These are phyloP conservation scores for Schizopora paradoxa DNA, from an alignment of 1,284 basidiomycete genomes.

Conservation along the genomic window DNA sequence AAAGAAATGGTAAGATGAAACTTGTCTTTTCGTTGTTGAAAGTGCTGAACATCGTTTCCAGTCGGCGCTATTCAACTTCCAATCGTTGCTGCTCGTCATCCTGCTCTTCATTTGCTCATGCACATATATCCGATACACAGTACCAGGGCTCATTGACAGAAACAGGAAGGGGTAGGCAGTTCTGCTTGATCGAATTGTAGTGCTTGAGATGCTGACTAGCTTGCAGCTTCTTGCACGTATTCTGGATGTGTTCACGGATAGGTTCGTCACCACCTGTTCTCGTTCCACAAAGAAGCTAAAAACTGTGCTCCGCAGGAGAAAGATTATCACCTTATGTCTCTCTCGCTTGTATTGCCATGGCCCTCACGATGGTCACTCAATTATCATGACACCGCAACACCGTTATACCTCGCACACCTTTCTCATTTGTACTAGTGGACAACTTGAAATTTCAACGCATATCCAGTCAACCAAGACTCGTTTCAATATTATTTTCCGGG, in stretches of 20 bases:
- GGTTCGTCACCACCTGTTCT: conserved; percentile 45
- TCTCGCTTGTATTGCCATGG: conserved; percentile 51
- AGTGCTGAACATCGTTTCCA: conserved; percentile 31
- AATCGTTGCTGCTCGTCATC: conserved; percentile 90
- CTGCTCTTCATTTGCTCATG: conserved; percentile 95
- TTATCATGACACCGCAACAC: too few relatives aligned
- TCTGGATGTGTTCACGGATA: conserved; percentile 91
- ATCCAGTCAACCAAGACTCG: too few relatives aligned
- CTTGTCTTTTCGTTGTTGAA: too few relatives aligned
- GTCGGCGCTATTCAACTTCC: conserved; percentile 98
- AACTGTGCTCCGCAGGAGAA: conserved; percentile 39
- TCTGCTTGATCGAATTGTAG: conserved; percentile 1
- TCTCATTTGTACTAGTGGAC: too few relatives aligned
- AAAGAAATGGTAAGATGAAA: too few relatives aligned
- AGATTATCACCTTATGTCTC: conserved; percentile 66
- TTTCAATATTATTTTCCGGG: too few relatives aligned
- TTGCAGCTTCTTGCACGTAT: conserved; percentile 67
- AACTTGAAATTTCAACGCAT: too few relatives aligned
- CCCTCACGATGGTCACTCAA: conserved; percentile 32
- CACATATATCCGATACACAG: conserved; percentile 89
- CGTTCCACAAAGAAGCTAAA: not conserved
- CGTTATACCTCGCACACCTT: too few relatives aligned
- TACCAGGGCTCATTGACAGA: conserved; percentile 85
- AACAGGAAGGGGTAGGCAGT: conserved; percentile 87
- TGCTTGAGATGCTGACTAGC: not conserved